Percentiles rank a stretch among this genome's conserved stretches.
Evolutionary conservation across 805 yeast species (phyloP).

Genomic region (Candida andamanensis): DNA sequence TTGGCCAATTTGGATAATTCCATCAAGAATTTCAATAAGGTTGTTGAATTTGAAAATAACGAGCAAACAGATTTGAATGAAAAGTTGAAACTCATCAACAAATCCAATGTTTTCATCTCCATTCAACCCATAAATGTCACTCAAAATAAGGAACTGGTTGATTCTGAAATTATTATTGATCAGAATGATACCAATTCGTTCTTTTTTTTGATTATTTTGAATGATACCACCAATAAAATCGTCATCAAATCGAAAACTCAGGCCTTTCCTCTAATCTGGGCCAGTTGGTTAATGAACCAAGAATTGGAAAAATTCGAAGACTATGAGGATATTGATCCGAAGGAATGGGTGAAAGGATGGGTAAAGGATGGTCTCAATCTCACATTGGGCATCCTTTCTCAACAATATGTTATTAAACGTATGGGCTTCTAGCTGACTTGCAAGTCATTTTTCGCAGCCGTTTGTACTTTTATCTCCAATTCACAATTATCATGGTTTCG

Average conservation of each 20-base stretch:
- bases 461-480: no score
- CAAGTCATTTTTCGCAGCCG: no score
- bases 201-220: constrained; percentile 67
- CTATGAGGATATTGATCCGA: constrained; percentile 31
- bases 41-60: constrained; percentile 15
- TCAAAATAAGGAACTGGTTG: constrained; percentile 11
- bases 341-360: constrained; percentile 44
- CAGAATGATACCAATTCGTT: constrained; percentile 52
- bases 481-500: no score
- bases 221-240: constrained; percentile 75
- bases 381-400: constrained; percentile 83
- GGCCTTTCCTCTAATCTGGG: constrained; percentile 87
- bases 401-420: constrained; percentile 82
- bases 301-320: constrained; percentile 16
- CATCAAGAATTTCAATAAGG: constrained; percentile 39
- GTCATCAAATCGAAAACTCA: constrained; percentile 76
- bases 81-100: constrained; percentile 20
- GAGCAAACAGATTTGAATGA: constrained; percentile 14
- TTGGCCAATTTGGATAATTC: constrained; percentile 80
- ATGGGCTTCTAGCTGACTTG: constrained; percentile 76
- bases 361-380: constrained; percentile 59
- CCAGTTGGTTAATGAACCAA: constrained; percentile 75
- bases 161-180: constrained; percentile 38
- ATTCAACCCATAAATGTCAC: constrained; percentile 54
- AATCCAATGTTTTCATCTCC: constrained; percentile 64